Conservation (phyloP, 2,329 filamentous ascomycete species). For the Mollisia scopiformis region DNA sequence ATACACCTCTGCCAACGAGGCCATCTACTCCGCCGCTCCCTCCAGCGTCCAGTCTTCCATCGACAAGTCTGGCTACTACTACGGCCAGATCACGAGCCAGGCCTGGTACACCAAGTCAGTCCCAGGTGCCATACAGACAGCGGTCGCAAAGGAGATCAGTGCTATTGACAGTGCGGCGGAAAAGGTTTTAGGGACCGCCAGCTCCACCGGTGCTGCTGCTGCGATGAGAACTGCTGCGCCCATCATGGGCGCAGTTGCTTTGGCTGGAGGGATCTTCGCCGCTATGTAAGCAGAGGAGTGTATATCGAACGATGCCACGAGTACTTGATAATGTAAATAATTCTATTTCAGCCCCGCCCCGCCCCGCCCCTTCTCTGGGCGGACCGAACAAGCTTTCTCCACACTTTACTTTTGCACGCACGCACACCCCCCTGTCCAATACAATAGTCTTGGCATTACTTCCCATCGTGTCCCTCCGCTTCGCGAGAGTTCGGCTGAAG, state of each 20-base stretch:
- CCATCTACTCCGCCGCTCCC: constrained; percentile 27
- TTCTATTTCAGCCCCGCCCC: background rate
- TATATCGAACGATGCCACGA: background rate
- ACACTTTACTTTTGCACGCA: background rate
- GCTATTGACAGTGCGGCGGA: constrained; percentile 17
- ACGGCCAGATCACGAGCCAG: constrained; percentile 14
- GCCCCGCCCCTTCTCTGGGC: no score
- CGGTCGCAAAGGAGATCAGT: constrained; percentile 17
- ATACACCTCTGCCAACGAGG: constrained; percentile 23
- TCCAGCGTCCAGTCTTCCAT: constrained; percentile 14
- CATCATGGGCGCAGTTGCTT: constrained; percentile 18
- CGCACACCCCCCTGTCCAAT: no score
- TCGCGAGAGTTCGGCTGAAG: background rate
- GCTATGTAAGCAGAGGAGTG: background rate
- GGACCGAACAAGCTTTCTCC: background rate
- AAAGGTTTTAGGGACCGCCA: constrained; percentile 24
- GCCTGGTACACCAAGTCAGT: constrained; percentile 30
- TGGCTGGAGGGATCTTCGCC: constrained; percentile 13
- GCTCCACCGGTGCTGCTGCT: constrained; percentile 13
- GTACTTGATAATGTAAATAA: background rate
- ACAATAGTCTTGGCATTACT: background rate
- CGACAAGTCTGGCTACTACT: constrained; percentile 15
- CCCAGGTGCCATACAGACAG: constrained; percentile 20
- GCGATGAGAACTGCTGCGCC: constrained; percentile 12
- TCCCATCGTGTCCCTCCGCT: background rate